A percentile compares a stretch with the other conserved stretches of the same genome.
Conservation (phyloP, 2,329 filamentous ascomycete genomes). For the Reticulascus tulasneorum region DNA sequence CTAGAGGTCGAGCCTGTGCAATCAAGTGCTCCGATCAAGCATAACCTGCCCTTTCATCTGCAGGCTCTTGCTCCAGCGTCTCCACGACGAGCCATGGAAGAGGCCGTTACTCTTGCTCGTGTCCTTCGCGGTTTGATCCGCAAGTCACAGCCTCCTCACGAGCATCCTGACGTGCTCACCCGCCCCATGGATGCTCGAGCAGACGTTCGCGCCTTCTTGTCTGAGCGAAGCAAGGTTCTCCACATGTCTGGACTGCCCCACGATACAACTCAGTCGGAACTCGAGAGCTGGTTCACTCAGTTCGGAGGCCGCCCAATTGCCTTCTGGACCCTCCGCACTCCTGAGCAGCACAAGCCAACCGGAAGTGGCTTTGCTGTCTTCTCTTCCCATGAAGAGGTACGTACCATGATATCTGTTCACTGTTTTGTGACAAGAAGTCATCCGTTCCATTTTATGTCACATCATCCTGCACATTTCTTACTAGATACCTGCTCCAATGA, state of each 20-base stretch:
- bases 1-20: constrained; percentile 97
- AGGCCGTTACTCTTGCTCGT: constrained; percentile 88
- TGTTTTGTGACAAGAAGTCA: too few relatives aligned
- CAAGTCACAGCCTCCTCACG: constrained; percentile 91
- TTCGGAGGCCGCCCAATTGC: constrained; percentile 96
- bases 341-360: constrained; percentile 99
- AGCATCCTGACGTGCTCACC: constrained; percentile 91
- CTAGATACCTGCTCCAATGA: too few relatives aligned
- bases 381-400: constrained; percentile 96
- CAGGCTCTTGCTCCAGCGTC: constrained; percentile 94
- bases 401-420: too few relatives aligned
- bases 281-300: constrained; percentile 99
- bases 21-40: constrained; percentile 96
- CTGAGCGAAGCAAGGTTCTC: constrained; percentile 94
- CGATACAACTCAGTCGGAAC: constrained; percentile 96
- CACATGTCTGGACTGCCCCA: constrained; percentile 97
- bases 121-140: constrained; percentile 89
- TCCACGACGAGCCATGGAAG: constrained; percentile 93
- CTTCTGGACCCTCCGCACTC: constrained; percentile 97
- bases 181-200: constrained; percentile 95
- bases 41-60: constrained; percentile 95
- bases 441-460: not conserved
- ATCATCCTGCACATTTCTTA: not conserved
- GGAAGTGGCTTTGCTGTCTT: constrained; percentile 98
- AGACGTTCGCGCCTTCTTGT: constrained; percentile 92